Base-by-base conservation (phyloP, 129 eudicot genomes). In the Flaveria trinervia region DNA sequence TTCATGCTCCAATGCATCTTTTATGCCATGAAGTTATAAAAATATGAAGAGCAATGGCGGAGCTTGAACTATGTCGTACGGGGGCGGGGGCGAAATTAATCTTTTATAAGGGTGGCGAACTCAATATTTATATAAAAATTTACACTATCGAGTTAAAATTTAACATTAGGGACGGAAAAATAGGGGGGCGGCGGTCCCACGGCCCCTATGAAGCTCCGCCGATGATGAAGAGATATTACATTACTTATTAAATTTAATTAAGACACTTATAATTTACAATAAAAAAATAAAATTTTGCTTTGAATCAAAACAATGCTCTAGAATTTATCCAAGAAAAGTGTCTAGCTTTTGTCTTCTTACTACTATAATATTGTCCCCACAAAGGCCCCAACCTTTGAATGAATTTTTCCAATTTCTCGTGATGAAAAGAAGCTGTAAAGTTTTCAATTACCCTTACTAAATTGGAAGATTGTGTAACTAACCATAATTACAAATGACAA, bases 401-500 rank as follows among this genome's bases (percentile, higher is more conserved):
- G 26, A 14, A 61, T 26, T 61, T 25, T 61, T 39, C 67, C 41
- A 61, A 61, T 16, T 23, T 13, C 67, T 36, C 51, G 61, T 44
- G 48, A 45, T 15, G 10, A 74, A 61, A 26, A 44, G 59, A 74
- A 74, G 26, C 46, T 44, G 48, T 45, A 74, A 74, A 74, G 70
- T 64, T 60, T 44, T 45, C 59, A 74, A 74, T 74, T 23, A 60
- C 60, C 70, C 11, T 73, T 23, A 17, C 20, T 48, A 70, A 46
- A 71, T 7, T 50, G 46, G 43, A 71, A 48, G 41, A 30, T 16
- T n/a, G 56, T 71, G 45, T 74, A 44, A 73, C 43, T 13, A 59
- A 41, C 36, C 61, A 57, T 39, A 56, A 57, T 73, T 73, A 73
- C 56, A 43, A 41, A 36, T 57, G 67, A 57, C 77, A 55, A 60